These are phyloP conservation scores for Alopecurus myosuroides DNA, from an alignment of 176 grass and related monocot genomes.

Conservation along the genomic window DNA sequence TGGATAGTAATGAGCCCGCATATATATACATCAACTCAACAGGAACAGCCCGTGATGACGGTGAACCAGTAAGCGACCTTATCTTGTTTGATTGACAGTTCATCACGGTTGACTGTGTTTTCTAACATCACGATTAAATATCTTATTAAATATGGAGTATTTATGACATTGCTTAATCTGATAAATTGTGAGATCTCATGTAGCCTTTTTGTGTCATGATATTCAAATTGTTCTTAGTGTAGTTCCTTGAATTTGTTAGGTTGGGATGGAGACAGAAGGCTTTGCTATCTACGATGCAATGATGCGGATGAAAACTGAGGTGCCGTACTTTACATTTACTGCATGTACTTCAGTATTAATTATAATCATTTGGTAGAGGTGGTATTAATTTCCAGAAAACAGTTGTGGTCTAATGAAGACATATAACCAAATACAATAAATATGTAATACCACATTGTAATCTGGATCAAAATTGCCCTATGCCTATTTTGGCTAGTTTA, in stretches of 20 bases:
- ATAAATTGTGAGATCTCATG: neutral
- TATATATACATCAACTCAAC: slow-evolving; percentile 92
- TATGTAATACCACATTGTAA: neutral
- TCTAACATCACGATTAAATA: neutral
- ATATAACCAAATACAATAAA: neutral
- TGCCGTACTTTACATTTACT: slow-evolving; percentile 13
- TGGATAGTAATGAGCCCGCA: slow-evolving; percentile 79
- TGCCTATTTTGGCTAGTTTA: neutral
- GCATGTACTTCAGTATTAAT: slow-evolving; percentile 14
- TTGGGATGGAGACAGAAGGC: slow-evolving; percentile 91
- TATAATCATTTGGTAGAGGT: neutral
- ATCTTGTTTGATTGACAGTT: slow-evolving; percentile 6
- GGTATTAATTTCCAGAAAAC: neutral
- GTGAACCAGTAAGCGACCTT: slow-evolving; percentile 72
- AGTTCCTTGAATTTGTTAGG: slow-evolving; percentile 38
- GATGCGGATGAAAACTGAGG: slow-evolving; percentile 93
- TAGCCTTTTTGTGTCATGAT: neutral
- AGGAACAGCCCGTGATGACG: slow-evolving; percentile 82
- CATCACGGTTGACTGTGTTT: neutral
- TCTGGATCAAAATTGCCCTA: neutral
- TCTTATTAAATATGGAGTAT: neutral
- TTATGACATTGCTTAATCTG: neutral
- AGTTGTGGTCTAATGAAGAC: neutral
- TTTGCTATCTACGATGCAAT: slow-evolving; percentile 97
- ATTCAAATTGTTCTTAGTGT: slow-evolving; percentile 4